phyloP scores from a whole-genome alignment of 345 rosid genomes.

The Salix viminalis region DNA sequence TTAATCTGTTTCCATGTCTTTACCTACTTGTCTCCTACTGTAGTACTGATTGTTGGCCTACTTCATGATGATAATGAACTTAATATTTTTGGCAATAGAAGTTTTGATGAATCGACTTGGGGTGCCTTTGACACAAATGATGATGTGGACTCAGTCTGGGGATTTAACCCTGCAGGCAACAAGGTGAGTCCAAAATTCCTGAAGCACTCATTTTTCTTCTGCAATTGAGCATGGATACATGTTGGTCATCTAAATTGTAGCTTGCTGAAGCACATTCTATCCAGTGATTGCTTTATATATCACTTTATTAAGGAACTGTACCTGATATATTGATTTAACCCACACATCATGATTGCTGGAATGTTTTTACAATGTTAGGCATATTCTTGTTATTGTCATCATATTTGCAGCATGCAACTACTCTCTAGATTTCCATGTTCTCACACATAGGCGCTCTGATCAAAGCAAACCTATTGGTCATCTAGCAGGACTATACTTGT shows the following conservation, averaged over 20 bases:
- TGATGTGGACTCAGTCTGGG: conserved; percentile 94
- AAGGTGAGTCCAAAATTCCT: conserved; percentile 51
- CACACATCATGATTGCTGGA: neutral
- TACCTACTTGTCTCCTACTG: neutral
- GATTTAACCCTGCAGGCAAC: conserved; percentile 55
- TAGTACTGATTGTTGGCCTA: neutral
- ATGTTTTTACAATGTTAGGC: neutral
- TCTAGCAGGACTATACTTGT: no score
- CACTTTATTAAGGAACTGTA: neutral
- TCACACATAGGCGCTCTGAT: neutral
- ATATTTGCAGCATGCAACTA: neutral
- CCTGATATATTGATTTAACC: neutral
- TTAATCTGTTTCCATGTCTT: neutral
- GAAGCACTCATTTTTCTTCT: neutral
- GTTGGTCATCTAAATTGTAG: neutral
- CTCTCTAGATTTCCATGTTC: neutral
- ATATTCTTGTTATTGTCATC: neutral
- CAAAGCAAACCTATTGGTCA: neutral
- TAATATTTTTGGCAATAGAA: conserved; percentile 31
- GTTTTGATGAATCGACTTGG: conserved; percentile 90
- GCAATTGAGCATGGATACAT: neutral
- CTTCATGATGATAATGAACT: neutral
- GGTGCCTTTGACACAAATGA: conserved; percentile 88
- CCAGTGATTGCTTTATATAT: neutral
- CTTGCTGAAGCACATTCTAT: neutral